These are phyloP conservation scores for Hypoxylon lenormandii DNA, from an alignment of 495 filamentous ascomycete genomes.

Conservation along the genomic window DNA sequence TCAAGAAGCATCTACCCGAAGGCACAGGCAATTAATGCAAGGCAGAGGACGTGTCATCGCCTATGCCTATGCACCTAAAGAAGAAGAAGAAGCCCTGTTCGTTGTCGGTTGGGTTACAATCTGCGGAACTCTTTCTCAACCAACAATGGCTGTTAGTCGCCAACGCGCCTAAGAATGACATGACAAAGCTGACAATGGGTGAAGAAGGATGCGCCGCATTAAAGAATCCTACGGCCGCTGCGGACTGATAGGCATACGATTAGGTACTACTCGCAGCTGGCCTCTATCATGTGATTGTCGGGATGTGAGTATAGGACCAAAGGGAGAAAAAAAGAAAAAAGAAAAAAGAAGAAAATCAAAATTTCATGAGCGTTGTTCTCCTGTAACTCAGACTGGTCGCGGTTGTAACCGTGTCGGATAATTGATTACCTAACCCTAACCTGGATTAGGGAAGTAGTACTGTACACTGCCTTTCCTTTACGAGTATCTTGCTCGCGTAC, in stretches of 20 bases:
- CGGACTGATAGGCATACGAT: slow-evolving; percentile 31
- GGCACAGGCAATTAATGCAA: slow-evolving; percentile 44
- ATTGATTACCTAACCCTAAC: slow-evolving; percentile 32
- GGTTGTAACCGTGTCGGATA: not conserved
- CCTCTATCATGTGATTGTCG: slow-evolving; percentile 40
- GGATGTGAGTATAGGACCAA: not conserved
- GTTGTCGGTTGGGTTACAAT: slow-evolving; percentile 41
- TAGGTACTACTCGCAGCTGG: slow-evolving; percentile 36
- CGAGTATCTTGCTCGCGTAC: not conserved
- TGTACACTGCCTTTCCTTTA: slow-evolving; percentile 9
- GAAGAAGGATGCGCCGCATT: slow-evolving; percentile 35
- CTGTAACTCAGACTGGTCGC: not conserved
- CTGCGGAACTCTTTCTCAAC: slow-evolving; percentile 24
- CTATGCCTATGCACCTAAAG: slow-evolving; percentile 11
- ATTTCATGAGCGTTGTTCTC: too few relatives aligned
- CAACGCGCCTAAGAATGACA: slow-evolving; percentile 2
- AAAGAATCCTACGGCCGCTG: slow-evolving; percentile 35
- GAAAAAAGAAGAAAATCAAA: too few relatives aligned
- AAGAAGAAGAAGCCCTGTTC: slow-evolving; percentile 23
- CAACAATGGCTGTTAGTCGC: slow-evolving; percentile 35
- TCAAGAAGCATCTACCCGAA: slow-evolving; percentile 45
- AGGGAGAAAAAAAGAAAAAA: not conserved
- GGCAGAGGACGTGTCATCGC: slow-evolving; percentile 35
- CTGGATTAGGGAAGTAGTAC: slow-evolving; percentile 23
- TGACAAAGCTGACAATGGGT: slow-evolving; percentile 33